phyloP scores from a whole-genome alignment of 2,329 filamentous ascomycete species.

The Microthyrium microscopicum region DNA sequence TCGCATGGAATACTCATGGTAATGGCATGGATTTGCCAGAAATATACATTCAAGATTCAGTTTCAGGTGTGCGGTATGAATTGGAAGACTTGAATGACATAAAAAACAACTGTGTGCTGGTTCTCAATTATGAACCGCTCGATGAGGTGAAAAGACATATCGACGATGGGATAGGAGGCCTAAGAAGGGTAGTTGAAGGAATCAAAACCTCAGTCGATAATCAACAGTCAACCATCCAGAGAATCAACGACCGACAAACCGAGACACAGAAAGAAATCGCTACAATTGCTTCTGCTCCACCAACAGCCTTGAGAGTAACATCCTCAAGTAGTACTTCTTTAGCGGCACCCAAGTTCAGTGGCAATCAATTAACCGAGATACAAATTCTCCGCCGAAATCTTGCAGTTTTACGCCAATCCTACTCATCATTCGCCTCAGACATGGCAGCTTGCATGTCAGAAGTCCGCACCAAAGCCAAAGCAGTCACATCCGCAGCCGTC shows the following conservation, averaged over 20 bases:
- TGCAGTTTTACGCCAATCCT: constrained; percentile 82
- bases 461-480: constrained; percentile 64
- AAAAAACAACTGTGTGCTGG: constrained; percentile 88
- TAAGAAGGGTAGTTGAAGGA: constrained; percentile 71
- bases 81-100: constrained; percentile 85
- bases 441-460: constrained; percentile 74
- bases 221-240: constrained; percentile 65
- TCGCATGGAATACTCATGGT: constrained; percentile 94
- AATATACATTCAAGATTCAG: constrained; percentile 91
- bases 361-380: constrained; percentile 53
- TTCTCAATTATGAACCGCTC: constrained; percentile 78
- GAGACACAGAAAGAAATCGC: constrained; percentile 81
- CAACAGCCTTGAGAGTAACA: background rate
- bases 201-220: constrained; percentile 72
- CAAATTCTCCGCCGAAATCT: constrained; percentile 74
- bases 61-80: constrained; percentile 93
- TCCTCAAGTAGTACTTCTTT: constrained; percentile 11
- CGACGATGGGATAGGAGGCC: constrained; percentile 70
- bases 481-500: constrained; percentile 59
- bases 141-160: constrained; percentile 96
- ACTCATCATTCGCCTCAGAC: constrained; percentile 77
- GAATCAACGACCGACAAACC: constrained; percentile 79
- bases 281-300: constrained; percentile 35
- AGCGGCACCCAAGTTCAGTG: constrained; percentile 11
- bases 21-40: constrained; percentile 87